phyloP scores from a whole-genome alignment of 495 filamentous ascomycete species.

The Trichoderma gamsii region DNA sequence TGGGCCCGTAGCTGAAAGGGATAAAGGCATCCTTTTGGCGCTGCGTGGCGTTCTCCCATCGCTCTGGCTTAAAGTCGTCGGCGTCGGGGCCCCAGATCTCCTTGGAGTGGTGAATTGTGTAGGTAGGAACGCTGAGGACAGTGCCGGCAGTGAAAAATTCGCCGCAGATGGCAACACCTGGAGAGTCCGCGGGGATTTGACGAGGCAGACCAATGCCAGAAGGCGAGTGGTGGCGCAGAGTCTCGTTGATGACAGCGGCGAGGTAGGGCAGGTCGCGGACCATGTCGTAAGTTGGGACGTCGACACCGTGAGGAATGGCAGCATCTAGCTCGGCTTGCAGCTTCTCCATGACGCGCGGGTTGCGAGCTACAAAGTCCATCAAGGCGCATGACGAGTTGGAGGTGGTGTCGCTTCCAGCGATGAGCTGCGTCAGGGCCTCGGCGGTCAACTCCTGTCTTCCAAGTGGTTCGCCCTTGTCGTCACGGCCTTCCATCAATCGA shows the following conservation, averaged over 20 bases:
- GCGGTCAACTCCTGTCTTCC: conserved; percentile 76
- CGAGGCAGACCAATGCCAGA: conserved; percentile 85
- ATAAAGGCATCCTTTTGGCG: conserved; percentile 75
- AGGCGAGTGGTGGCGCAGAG: conserved; percentile 83
- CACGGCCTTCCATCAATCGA: conserved; percentile 79
- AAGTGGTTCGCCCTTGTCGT: conserved; percentile 67
- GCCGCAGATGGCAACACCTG: conserved; percentile 40
- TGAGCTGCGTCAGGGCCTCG: conserved; percentile 84
- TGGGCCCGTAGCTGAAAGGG: conserved; percentile 76
- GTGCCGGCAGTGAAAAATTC: conserved; percentile 68
- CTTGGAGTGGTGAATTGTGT: conserved; percentile 77
- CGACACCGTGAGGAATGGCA: conserved; percentile 52
- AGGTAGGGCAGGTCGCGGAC: conserved; percentile 76
- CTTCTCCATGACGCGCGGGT: conserved; percentile 64
- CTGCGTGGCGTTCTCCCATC: conserved; percentile 60
- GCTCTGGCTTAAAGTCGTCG: conserved; percentile 68
- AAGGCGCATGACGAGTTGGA: conserved; percentile 85
- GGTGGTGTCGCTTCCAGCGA: conserved; percentile 86
- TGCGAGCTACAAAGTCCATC: conserved; percentile 66
- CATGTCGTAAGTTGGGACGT: conserved; percentile 63
- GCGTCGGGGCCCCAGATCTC: conserved; percentile 82
- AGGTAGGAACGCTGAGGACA: conserved; percentile 77
- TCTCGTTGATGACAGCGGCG: conserved; percentile 76
- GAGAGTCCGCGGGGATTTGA: conserved; percentile 57
- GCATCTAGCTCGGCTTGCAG: conserved; percentile 68